A percentile compares a stretch with the other conserved stretches of the same genome.
These are phyloP conservation scores for Russula sp. DNA, from an alignment of 768 basidiomycete genomes.

Conservation along the genomic window DNA sequence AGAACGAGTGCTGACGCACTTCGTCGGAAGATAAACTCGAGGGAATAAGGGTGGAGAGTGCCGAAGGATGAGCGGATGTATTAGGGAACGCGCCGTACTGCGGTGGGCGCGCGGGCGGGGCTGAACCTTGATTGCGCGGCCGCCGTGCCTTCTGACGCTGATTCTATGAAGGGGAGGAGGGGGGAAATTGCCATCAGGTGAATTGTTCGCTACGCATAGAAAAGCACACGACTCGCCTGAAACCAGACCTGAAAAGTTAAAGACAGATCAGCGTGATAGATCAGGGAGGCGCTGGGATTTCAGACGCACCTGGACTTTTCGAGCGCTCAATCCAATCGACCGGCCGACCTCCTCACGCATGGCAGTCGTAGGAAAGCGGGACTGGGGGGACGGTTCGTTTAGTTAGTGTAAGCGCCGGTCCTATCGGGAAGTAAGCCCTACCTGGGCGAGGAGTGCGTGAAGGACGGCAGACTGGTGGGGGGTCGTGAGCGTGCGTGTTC, in stretches of 20 bases:
- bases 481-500: conserved; percentile 78
- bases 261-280: conserved; percentile 17
- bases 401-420: background rate
- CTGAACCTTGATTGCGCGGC: conserved; percentile 52
- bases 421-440: conserved; percentile 32
- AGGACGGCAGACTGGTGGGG: conserved; percentile 86
- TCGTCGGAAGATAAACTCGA: conserved; percentile 15
- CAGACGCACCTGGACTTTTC: conserved; percentile 76
- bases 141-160: conserved; percentile 83
- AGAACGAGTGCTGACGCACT: conserved; percentile 14
- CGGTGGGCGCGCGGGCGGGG: conserved; percentile 45
- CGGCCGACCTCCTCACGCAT: conserved; percentile 85
- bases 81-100: conserved; percentile 59
- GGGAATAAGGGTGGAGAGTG: conserved; percentile 24
- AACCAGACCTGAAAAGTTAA: conserved; percentile 73
- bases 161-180: conserved; percentile 46
- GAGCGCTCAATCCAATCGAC: conserved; percentile 79
- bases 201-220: conserved; percentile 2
- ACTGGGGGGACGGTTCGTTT: conserved; percentile 36
- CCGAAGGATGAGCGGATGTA: conserved; percentile 33
- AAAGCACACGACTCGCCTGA: conserved; percentile 46
- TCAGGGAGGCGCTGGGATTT: conserved; percentile 9
- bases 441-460: conserved; percentile 81
- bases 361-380: conserved; percentile 81
- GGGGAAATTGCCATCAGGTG: conserved; percentile 17